Percentiles rank a stretch among this genome's conserved stretches.
Evolutionary conservation across 495 filamentous ascomycete species (phyloP).

Genomic region (Aspergillus asperescens): DNA sequence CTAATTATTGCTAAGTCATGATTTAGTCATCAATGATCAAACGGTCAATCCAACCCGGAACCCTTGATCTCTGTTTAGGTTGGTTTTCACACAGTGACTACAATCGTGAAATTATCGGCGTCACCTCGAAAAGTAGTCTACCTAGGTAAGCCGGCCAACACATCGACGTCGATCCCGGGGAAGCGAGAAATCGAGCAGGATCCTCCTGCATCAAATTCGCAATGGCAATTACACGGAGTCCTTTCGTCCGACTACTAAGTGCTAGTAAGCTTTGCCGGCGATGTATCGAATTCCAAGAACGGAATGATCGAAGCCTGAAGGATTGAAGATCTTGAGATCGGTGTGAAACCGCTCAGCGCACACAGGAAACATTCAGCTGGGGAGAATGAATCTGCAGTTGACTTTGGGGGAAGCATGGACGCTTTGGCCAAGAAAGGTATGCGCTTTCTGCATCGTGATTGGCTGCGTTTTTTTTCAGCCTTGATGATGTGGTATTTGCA

Average conservation of each 20-base stretch:
- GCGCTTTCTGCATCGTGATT: neutral
- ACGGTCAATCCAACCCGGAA: no score
- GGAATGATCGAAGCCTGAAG: neutral
- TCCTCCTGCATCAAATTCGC: conserved; percentile 1
- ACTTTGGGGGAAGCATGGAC: neutral
- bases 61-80: no score
- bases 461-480: neutral
- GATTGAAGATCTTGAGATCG: no score
- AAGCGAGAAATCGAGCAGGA: no score
- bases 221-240: neutral
- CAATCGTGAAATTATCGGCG: no score
- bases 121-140: no score
- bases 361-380: neutral
- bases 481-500: no score
- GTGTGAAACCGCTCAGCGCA: neutral
- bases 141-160: no score
- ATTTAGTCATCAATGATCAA: no score
- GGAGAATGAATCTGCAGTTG: neutral
- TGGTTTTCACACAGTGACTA: no score
- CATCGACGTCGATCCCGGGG: neutral
- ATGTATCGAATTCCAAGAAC: neutral
- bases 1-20: no score
- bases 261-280: no score
- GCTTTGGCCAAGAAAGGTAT: neutral
- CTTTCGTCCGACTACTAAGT: neutral